Evolutionary conservation across 192 early-diverging fungal species (phyloP).

Genomic region (Mortierella antarctica): DNA sequence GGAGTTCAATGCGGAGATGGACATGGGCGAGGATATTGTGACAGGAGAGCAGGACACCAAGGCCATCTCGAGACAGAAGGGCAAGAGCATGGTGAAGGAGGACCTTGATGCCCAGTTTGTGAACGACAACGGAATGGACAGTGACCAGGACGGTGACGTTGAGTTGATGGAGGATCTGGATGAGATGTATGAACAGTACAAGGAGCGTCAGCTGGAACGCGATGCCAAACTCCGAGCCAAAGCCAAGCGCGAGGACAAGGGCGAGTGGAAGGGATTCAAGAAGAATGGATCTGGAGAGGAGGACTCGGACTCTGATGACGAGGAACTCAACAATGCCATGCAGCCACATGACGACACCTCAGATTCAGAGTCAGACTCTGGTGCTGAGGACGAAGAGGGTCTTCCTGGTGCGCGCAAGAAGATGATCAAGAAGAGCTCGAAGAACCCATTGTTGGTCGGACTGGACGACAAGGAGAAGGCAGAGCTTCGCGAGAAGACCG

Average conservation of each 20-base stretch:
- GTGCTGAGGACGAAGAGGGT: slow-evolving; percentile 56
- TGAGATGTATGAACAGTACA: slow-evolving; percentile 77
- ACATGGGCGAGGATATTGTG: slow-evolving; percentile 59
- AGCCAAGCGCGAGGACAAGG: slow-evolving; percentile 73
- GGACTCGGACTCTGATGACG: slow-evolving; percentile 52
- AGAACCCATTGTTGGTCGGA: slow-evolving; percentile 63
- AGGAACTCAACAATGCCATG: slow-evolving; percentile 8
- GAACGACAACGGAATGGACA: slow-evolving; percentile 32
- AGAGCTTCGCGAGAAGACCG: slow-evolving; percentile 56
- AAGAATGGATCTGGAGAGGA: slow-evolving; percentile 57
- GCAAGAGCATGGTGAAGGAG: slow-evolving; percentile 55
- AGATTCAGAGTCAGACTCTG: slow-evolving; percentile 54
- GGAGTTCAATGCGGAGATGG: slow-evolving; percentile 50
- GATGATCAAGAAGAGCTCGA: slow-evolving; percentile 55
- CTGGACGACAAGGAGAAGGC: slow-evolving; percentile 64
- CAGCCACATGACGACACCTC: slow-evolving; percentile 27
- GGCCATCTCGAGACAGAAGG: slow-evolving; percentile 63
- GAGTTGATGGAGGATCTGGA: slow-evolving; percentile 76
- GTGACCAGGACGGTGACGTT: slow-evolving; percentile 50
- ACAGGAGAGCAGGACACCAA: slow-evolving; percentile 51
- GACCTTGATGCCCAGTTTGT: slow-evolving; percentile 51
- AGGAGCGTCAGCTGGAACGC: slow-evolving; percentile 75
- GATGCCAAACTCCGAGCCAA: slow-evolving; percentile 83
- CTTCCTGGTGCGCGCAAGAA: slow-evolving; percentile 41
- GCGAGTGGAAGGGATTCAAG: slow-evolving; percentile 75